Evolutionary conservation across 1,139 yeast genomes (phyloP).

Genomic region (Kazachstania sp.): DNA sequence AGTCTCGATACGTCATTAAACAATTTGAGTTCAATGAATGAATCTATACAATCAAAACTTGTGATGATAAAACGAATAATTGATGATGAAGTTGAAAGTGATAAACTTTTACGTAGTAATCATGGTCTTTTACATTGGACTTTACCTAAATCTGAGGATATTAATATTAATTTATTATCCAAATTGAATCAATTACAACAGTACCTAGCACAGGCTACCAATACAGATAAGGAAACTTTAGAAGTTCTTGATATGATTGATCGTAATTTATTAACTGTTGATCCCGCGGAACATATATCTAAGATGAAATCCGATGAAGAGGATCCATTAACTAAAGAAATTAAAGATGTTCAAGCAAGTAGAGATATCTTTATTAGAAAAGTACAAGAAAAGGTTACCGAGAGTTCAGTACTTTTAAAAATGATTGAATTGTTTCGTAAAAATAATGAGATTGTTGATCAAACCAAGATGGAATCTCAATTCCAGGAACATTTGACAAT

Average conservation of each 20-base stretch:
- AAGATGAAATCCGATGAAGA: conserved; percentile 7
- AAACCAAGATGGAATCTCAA: conserved; percentile 31
- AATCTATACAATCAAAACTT: not conserved
- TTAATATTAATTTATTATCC: conserved; percentile 34
- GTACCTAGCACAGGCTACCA: conserved; percentile 50
- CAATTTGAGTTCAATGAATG: not conserved
- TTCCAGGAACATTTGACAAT: conserved; percentile 37
- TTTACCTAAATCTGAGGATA: conserved; percentile 35
- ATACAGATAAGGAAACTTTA: conserved; percentile 45
- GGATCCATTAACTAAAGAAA: conserved; percentile 19
- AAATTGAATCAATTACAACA: conserved; percentile 39
- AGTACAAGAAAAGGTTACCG: conserved; percentile 40
- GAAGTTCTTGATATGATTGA: conserved; percentile 26
- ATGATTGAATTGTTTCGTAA: conserved; percentile 35
- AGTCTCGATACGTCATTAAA: not conserved
- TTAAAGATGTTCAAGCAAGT: conserved; percentile 18
- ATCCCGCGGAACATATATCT: conserved; percentile 12
- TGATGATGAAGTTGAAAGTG: conserved; percentile 47
- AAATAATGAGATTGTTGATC: not conserved
- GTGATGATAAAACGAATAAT: conserved; percentile 32
- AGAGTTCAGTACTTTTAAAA: conserved; percentile 44
- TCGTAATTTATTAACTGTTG: conserved; percentile 26
- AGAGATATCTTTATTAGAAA: conserved; percentile 35
- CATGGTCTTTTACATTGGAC: conserved; percentile 48
- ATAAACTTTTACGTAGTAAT: conserved; percentile 40